Evolutionary conservation across 495 filamentous ascomycete genomes (phyloP), one percentile per base, ranked within the genome.

Genomic region (Rhizodiscina lignyota): DNA sequence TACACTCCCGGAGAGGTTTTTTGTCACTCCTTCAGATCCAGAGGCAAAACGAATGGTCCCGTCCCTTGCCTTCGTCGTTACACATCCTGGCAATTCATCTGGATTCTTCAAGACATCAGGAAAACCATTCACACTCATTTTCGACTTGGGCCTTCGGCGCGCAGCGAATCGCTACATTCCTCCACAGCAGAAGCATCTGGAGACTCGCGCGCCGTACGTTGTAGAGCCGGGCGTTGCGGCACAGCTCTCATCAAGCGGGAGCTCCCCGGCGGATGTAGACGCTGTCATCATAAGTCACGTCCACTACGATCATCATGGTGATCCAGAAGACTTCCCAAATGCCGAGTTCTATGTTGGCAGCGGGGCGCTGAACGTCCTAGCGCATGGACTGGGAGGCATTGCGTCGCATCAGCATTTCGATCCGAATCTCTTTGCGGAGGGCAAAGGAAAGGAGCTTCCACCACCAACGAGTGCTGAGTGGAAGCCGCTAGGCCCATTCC

Each of bases 271-370:
- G 11, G 55, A 59, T 18, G 49, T 69, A 28, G 53, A 67, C 39
- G 37, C 53, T 4, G 58, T 68, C 1, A 52, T 70, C 24, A 39
- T 68, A 0, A 59, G 52, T 42, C 65, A 70, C 32, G 58, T 68
- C 0, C 67, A 69, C 43, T 68, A 58, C 51, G 66, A 71, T 36
- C 67, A 71, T 36, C 43, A 60, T 17, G 67, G 67, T 27, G 59
- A 56, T 13, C 58, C 60, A 0, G 47, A 47, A 1, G 62, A 66
- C 39, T 71, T 69, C 35, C 27, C 45, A 2, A 39, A 46, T 13
- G 46, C 62, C 0, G 53, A 50, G 6, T 68, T 68, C 43, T 30
- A 60, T 4, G 63, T 68, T 21, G 64, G 64, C 1, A 48, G 54
- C n/a, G 64, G 66, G 4, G 56, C 62, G 1, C 38, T 62, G 39